These are phyloP conservation scores for Saccharomycopsis synnaedendra DNA, from an alignment of 805 yeast genomes.

Conservation along the genomic window DNA sequence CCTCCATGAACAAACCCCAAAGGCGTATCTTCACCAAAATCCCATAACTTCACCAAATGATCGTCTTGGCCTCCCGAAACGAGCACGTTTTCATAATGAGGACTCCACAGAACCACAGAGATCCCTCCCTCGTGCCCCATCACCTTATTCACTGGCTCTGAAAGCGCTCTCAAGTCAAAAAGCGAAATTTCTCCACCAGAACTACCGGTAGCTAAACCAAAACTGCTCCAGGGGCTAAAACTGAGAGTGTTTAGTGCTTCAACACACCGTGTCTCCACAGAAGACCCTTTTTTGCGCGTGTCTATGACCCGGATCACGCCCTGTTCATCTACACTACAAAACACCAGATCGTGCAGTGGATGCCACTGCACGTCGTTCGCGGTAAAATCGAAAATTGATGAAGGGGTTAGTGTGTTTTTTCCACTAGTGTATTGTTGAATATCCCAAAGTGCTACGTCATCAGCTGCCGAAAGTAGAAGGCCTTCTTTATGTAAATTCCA, in stretches of 20 bases:
- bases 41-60: constrained; percentile 52
- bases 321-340: constrained; percentile 61
- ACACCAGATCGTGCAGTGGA: constrained; percentile 45
- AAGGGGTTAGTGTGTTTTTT: constrained; percentile 16
- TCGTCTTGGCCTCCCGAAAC: constrained; percentile 62
- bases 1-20: constrained; percentile 69
- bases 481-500: constrained; percentile 69
- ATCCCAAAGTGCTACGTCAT: constrained; percentile 59
- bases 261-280: constrained; percentile 19
- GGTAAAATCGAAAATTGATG: constrained; percentile 16
- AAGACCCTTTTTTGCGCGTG: constrained; percentile 25
- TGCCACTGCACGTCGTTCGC: constrained; percentile 69
- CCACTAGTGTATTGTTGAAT: constrained; percentile 30
- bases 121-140: constrained; percentile 34
- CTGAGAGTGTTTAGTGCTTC: constrained; percentile 35
- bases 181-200: constrained; percentile 41
- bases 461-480: constrained; percentile 47
- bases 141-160: constrained; percentile 20
- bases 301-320: constrained; percentile 42
- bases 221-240: constrained; percentile 45
- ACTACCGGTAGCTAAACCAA: constrained; percentile 59
- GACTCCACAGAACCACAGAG: constrained; percentile 68
- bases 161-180: constrained; percentile 53
- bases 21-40: constrained; percentile 26
- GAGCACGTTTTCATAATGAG: constrained; percentile 36